A percentile compares a stretch with the other conserved stretches of the same genome.
Conservation (phyloP, 768 basidiomycete species). For the Wakefieldia striispora region DNA sequence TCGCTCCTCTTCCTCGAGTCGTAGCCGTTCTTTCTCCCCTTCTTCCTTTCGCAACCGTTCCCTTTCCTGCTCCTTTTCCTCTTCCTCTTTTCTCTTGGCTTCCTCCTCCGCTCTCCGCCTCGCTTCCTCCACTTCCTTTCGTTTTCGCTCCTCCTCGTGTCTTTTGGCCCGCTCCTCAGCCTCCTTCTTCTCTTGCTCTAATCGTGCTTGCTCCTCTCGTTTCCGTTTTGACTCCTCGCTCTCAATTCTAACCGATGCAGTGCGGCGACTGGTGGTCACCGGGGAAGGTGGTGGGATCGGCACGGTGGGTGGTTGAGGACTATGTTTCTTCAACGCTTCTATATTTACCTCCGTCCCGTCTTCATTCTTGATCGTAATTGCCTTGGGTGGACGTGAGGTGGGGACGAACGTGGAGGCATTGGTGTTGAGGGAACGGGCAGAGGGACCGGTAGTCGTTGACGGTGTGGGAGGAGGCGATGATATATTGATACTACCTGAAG, state of each 20-base stretch:
- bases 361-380: constrained; percentile 58
- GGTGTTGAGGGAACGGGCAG: constrained; percentile 51
- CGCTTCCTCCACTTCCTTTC: constrained; percentile 43
- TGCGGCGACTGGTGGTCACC: constrained; percentile 24
- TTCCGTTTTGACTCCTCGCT: constrained; percentile 53
- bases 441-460: constrained; percentile 44
- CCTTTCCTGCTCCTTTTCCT: constrained; percentile 40
- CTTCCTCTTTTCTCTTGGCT: constrained; percentile 42
- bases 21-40: constrained; percentile 37
- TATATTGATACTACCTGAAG: constrained; percentile 44
- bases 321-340: constrained; percentile 50
- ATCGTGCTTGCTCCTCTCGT: constrained; percentile 44
- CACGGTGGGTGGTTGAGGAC: constrained; percentile 39
- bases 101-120: constrained; percentile 39
- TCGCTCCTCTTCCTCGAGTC: constrained; percentile 35
- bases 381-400: constrained; percentile 35
- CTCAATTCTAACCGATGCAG: constrained; percentile 58
- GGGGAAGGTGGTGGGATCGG: constrained; percentile 40
- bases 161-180: constrained; percentile 36
- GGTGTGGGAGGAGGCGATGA: constrained; percentile 71
- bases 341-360: constrained; percentile 67
- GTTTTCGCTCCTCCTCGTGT: constrained; percentile 36
- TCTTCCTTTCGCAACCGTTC: constrained; percentile 37
- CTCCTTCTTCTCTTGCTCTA: constrained; percentile 39
- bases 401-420: constrained; percentile 71